Evolutionary conservation across 192 early-diverging fungal genomes (phyloP).

Genomic region (Coemansia sp.): DNA sequence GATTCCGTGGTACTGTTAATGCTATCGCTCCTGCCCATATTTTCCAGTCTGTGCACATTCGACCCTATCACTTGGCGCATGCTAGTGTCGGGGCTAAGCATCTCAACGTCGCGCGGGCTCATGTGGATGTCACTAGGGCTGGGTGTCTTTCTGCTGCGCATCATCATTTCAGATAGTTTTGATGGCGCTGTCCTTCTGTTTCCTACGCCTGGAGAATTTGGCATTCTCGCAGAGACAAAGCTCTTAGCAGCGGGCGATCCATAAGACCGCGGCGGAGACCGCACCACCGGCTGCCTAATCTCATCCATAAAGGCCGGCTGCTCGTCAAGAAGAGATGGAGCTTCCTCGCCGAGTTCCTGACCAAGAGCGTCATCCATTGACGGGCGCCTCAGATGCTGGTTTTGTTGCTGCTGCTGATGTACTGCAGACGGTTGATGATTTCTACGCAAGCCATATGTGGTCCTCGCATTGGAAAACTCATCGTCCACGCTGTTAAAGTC

Average conservation of each 20-base stretch:
- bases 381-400: conserved; percentile 12
- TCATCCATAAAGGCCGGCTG: conserved; percentile 48
- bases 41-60: neutral
- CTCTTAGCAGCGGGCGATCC: conserved; percentile 48
- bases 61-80: conserved; percentile 7
- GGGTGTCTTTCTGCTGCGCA: conserved; percentile 16
- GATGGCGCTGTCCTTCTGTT: neutral
- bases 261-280: conserved; percentile 26
- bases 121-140: conserved; percentile 11
- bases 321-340: conserved; percentile 44
- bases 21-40: neutral
- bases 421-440: conserved; percentile 8
- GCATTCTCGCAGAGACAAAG: conserved; percentile 42
- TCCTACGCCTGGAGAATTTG: conserved; percentile 21
- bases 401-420: conserved; percentile 9
- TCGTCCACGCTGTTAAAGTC: conserved; percentile 19
- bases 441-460: conserved; percentile 11
- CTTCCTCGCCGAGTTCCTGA: conserved; percentile 22
- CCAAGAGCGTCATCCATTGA: conserved; percentile 38
- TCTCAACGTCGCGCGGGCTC: conserved; percentile 16
- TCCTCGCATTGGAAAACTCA: conserved; percentile 16
- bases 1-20: neutral
- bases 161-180: conserved; percentile 8
- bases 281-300: conserved; percentile 9
- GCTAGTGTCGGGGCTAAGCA: conserved; percentile 1